Evolutionary conservation across 306 rosid species (phyloP), one percentile per base, ranked within the genome.

Genomic region (Vicia villosa): DNA sequence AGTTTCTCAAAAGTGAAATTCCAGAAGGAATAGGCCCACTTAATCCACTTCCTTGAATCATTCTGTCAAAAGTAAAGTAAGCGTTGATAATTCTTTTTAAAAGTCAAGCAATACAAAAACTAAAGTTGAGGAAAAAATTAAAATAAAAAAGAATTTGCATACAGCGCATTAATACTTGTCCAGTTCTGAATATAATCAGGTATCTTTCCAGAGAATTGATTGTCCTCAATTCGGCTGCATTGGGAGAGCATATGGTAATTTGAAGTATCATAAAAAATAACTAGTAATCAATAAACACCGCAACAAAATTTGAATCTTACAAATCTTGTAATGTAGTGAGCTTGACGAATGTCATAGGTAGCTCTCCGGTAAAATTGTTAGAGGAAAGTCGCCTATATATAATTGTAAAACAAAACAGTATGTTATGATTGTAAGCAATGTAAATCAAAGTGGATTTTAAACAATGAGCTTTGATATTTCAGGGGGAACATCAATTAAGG

Each of bases 21-120:
- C 37, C 74, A 8, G 63, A 28, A 65, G 92, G 97, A 80, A 91
- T 85, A 9, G 93, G 96, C 28, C 97, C 93, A 4, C 71, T 88
- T 73, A 91, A 78, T 40, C 90, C 89, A 70, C 87, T 84, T 12
- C 82, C 97, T 46, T 91, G 90, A 72, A 86, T 81, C 21, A 7
- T 8, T 16, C 97, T 86, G 87, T 68, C 55, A 64, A 43, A 10
- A 45, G 2, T 8, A 65, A n/a, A 43, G 30, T 36, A 43, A 65
- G 19, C 9, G 9, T 43, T 5, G 66, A 60, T 13, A 34, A 36
- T 13, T 21, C 13, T 21, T 52, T 10, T 21, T 1, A 60, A 6
- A 32, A 15, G 9, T 11, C 13, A 76, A 67, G 15, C 40, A 81
- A 56, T 38, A 26, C 16, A 56, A 37, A 22, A 40, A 12, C 15